Evolutionary conservation across 106 monocot genomes (phyloP).

Genomic region (Allium sativum): DNA sequence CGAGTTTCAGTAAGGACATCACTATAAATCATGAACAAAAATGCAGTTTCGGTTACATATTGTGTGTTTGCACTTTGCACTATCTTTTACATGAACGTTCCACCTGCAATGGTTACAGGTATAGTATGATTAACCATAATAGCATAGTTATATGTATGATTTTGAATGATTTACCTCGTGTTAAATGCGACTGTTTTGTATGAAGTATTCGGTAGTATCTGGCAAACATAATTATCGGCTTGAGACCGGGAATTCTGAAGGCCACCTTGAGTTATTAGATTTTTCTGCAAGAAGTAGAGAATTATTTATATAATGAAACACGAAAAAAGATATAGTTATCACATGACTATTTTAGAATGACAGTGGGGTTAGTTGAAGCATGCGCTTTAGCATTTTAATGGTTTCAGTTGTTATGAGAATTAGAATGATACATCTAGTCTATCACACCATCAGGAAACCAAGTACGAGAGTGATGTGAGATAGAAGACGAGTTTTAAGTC

Average conservation of each 20-base stretch:
- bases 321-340: too few relatives aligned
- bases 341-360: too few relatives aligned
- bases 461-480: too few relatives aligned
- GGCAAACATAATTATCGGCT: constrained; percentile 79
- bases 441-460: too few relatives aligned
- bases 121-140: too few relatives aligned
- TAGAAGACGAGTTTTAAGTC: too few relatives aligned
- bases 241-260: constrained; percentile 56
- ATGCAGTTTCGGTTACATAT: constrained; percentile 66
- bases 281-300: constrained; percentile 17
- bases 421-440: too few relatives aligned
- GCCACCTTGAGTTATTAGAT: constrained; percentile 28
- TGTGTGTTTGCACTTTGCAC: constrained; percentile 96
- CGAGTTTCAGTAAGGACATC: constrained; percentile 40
- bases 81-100: constrained; percentile 72
- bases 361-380: too few relatives aligned
- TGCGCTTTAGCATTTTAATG: too few relatives aligned
- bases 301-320: neutral
- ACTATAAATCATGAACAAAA: constrained; percentile 60
- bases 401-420: too few relatives aligned
- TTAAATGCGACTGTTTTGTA: constrained; percentile 50
- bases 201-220: constrained; percentile 61
- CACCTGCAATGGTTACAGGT: constrained; percentile 30
- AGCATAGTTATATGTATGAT: too few relatives aligned
- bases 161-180: constrained; percentile 37